Conservation (phyloP, 208 protist genomes). For the Trypanosoma boissoni region DNA sequence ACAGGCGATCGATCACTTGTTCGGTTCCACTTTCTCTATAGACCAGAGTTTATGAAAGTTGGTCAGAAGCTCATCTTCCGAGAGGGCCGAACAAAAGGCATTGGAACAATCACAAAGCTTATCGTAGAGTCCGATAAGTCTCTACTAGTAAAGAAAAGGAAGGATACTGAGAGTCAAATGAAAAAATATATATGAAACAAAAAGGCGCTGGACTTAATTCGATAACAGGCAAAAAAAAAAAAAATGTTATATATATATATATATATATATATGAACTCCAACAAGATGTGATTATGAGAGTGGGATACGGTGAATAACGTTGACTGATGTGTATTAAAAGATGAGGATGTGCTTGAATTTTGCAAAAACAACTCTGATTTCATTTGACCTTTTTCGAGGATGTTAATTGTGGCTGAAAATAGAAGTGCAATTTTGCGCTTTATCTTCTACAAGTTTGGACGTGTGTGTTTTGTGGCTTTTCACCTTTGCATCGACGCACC, state of each 20-base stretch:
- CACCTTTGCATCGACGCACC: too few relatives aligned
- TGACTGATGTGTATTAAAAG: too few relatives aligned
- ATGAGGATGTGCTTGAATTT: too few relatives aligned
- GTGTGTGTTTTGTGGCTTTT: too few relatives aligned
- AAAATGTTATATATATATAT: slow-evolving; percentile 6
- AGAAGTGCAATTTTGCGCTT: too few relatives aligned
- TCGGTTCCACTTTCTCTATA: slow-evolving; percentile 92
- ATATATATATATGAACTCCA: slow-evolving; percentile 10
- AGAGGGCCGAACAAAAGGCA: slow-evolving; percentile 93
- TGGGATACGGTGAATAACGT: too few relatives aligned
- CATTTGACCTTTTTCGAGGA: too few relatives aligned
- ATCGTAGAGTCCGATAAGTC: slow-evolving; percentile 42
- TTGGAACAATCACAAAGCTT: slow-evolving; percentile 83
- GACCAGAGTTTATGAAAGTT: slow-evolving; percentile 92
- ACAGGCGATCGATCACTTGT: slow-evolving; percentile 94
- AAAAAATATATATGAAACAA: slow-evolving; percentile 10
- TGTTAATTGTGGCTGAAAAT: too few relatives aligned
- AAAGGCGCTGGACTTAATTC: too few relatives aligned
- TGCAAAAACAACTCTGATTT: too few relatives aligned
- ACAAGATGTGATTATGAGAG: too few relatives aligned
- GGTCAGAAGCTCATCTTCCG: slow-evolving; percentile 93
- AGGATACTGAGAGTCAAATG: slow-evolving; percentile 8
- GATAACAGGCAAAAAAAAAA: neutral
- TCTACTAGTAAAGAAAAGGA: slow-evolving; percentile 37
- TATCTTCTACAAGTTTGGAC: too few relatives aligned